Base-by-base conservation (phyloP, 1,284 basidiomycete species). In the Microbotryomycetes sp. region DNA sequence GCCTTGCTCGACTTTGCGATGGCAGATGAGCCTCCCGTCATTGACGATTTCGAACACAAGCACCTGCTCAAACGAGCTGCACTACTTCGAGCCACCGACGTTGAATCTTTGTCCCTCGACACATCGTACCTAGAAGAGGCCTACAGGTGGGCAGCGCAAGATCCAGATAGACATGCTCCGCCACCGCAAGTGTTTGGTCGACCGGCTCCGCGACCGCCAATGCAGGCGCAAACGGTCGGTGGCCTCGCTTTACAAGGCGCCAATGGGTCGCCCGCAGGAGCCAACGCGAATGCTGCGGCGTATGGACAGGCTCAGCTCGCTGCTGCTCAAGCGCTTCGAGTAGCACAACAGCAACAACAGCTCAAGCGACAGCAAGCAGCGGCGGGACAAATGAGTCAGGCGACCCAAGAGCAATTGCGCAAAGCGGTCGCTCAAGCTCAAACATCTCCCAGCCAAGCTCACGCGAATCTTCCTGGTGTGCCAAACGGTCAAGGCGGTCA, bases 21-120 rank as follows among this genome's bases (percentile, higher is more conserved):
- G 1, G 67, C 66, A 9, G 65, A 67, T 36, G 68, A 68, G 46
- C 67, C 71, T 9, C 42, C 53, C 22, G 47, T 72, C 7, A 26
- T 73, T 26, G 72, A 73, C 59, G 72, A 73, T 59, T 73, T 57
- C 31, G 71, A 69, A 7, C 54, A 68, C 22, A 60, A 45, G 25
- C 63, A 70, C 50, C 59, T 66, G n/a, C 36, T 63, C 42, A 66
- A 63, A 15, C 66, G 71, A 6, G 25, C 61, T 26, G 49, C 22
- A 3, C 60, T 71, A 15, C 54, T 73, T 29, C 59, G 64, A 23
- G 54, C 56, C 5, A 52, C 55, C 16, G 71, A 73, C 52, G 25
- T 65, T 32, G 66, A 70, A 23, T 48, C 56, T 9, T 49, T 71
- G 48, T 32, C 62, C 30, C 63, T 70, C 55, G 65, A 67, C 50